These are phyloP conservation scores for Hysterium pulicare DNA, from an alignment of 2,329 filamentous ascomycete species.

Conservation along the genomic window DNA sequence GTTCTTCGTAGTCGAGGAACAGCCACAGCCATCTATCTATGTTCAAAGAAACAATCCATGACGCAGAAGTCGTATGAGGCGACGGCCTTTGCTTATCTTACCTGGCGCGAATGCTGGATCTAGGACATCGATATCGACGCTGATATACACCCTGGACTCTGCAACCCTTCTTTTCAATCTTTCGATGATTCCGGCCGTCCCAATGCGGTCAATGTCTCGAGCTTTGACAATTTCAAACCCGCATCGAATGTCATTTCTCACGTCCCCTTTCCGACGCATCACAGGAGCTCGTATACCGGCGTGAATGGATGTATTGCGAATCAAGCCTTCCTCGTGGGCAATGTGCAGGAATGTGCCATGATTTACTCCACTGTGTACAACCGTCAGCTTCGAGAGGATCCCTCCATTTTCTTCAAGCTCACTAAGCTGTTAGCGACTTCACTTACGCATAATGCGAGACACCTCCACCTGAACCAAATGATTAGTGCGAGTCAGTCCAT, in stretches of 20 bases:
- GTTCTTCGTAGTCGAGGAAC: too few relatives aligned
- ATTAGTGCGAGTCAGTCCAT: slow-evolving; percentile 6
- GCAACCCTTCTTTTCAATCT: slow-evolving; percentile 50
- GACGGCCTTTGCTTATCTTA: slow-evolving; percentile 20
- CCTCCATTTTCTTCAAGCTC: neutral
- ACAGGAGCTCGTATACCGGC: slow-evolving; percentile 60
- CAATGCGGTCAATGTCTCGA: slow-evolving; percentile 51
- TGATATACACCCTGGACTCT: slow-evolving; percentile 54
- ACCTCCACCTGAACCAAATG: slow-evolving; percentile 45
- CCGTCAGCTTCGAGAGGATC: neutral
- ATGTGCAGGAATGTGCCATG: slow-evolving; percentile 63
- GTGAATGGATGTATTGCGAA: slow-evolving; percentile 58
- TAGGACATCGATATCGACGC: slow-evolving; percentile 56
- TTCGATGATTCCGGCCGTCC: slow-evolving; percentile 47
- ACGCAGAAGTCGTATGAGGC: neutral
- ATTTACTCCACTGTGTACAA: slow-evolving; percentile 47
- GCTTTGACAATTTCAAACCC: slow-evolving; percentile 58
- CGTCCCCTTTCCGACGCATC: slow-evolving; percentile 47
- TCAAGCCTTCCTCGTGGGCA: slow-evolving; percentile 59
- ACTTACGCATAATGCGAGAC: slow-evolving; percentile 59
- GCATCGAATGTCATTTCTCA: slow-evolving; percentile 56
- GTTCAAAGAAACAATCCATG: neutral
- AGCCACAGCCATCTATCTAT: too few relatives aligned
- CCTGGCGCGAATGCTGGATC: slow-evolving; percentile 56
- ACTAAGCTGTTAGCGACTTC: too few relatives aligned